Base-by-base conservation (phyloP, 2,329 filamentous ascomycete genomes). In the Alternaria hordeiaustralica region DNA sequence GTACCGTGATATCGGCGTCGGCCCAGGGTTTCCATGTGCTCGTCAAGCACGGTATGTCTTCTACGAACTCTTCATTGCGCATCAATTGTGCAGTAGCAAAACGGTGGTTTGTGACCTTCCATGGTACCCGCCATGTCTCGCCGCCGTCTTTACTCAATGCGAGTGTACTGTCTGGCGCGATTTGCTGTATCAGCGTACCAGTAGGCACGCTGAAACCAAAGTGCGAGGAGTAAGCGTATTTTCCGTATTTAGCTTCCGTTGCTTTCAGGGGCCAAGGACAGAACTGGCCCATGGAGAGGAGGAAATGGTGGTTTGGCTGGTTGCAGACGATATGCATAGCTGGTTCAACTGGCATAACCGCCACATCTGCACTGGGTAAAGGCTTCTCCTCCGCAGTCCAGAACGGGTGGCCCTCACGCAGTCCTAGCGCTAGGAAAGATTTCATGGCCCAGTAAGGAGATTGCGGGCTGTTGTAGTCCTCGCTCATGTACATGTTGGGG, bases 391-490 rank as follows among this genome's bases (percentile, higher is more conserved):
- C 61, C 0, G 75, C 69, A 0, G 68, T 71, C 86, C 86, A 88
- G 58, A 88, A 87, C 0, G 76, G 69, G 50, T 85, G 76, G 0
- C 71, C 64, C 2, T 69, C 63, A 0, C 75, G 63, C 0, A 87
- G 60, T 0, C 75, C 78, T 0, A 86, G 71, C 0, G 79, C 80
- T 1, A 86, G 74, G 4, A 87, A 80, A 0, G 82, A 82, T 60
- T 87, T 87, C 21, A 87, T 72, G 8, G 81, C 82, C 86, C 86
- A 87, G 67, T 87, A 88, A 0, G 82, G 78, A 0, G 85, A 87
- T 63, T 87, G 86, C 0, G 86, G 85, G 2, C 86, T 87, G 68
- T 87, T 87, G 71, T 88, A 87, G 65, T 87, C 84, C 69, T 88
- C 86, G 36, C 79, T 78, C 80, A 87, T 81, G 67, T 83, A 87